phyloP scores from a whole-genome alignment of 78 protist species.

The Cyanophora paradoxa region DNA sequence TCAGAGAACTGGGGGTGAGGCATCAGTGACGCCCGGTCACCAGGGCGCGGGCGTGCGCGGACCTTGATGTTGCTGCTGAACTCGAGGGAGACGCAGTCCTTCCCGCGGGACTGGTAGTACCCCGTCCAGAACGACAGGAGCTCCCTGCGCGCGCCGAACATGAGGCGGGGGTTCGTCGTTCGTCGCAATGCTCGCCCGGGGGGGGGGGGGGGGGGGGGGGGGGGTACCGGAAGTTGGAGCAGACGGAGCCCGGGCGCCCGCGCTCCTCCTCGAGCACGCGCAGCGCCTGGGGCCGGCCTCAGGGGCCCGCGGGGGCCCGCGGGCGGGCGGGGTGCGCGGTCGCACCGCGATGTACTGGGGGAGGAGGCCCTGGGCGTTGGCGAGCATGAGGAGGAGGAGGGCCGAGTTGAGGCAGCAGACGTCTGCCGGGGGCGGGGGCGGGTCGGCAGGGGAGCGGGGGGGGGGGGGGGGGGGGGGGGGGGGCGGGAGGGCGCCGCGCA shows the following conservation, averaged over 20 bases:
- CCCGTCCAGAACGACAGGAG: constrained; percentile 19
- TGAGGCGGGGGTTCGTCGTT: too few relatives aligned
- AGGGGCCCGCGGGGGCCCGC: background rate
- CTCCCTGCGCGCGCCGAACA: too few relatives aligned
- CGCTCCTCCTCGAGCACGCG: background rate
- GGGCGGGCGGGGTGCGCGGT: background rate
- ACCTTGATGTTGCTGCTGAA: background rate
- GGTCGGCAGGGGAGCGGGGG: background rate
- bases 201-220: too few relatives aligned
- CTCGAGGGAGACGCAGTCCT: constrained; percentile 27
- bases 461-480: background rate
- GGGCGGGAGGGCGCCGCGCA: background rate
- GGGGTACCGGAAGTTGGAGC: constrained; percentile 3
- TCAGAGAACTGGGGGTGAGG: too few relatives aligned
- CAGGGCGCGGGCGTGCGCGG: too few relatives aligned
- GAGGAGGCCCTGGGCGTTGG: background rate
- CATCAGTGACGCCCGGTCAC: too few relatives aligned
- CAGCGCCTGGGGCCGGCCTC: background rate
- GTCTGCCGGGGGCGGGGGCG: background rate
- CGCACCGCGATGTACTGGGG: background rate
- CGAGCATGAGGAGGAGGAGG: background rate
- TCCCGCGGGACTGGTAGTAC: constrained; percentile 20
- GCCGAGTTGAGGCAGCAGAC: constrained; percentile 27
- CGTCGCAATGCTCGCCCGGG: too few relatives aligned
- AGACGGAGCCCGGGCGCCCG: background rate